These are phyloP conservation scores for Martensiomyces pterosporus DNA, from an alignment of 192 early-diverging fungal species.

Conservation along the genomic window DNA sequence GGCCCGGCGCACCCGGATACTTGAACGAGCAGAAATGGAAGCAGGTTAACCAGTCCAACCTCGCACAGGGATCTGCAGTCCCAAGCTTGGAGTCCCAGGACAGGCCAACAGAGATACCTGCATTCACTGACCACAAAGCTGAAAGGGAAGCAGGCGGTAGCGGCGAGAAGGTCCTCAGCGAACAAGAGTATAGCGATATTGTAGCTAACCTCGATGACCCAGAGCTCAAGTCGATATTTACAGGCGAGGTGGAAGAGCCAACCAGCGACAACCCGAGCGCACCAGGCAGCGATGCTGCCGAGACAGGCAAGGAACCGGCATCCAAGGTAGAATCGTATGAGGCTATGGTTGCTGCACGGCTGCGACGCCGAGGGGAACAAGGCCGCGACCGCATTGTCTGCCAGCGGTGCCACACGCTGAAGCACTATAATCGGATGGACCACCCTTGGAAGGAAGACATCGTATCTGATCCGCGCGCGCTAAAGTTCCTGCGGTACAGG, in stretches of 20 bases:
- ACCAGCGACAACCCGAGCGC: background rate
- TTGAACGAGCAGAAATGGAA: conserved; percentile 40
- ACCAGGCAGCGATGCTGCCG: background rate
- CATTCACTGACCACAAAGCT: background rate
- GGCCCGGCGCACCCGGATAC: conserved; percentile 50
- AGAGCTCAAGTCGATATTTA: conserved; percentile 21
- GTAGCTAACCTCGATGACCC: conserved; percentile 46
- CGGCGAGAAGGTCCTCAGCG: conserved; percentile 29
- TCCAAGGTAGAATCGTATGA: conserved; percentile 9
- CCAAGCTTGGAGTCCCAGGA: background rate
- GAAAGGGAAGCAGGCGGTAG: background rate
- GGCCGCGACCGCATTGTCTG: conserved; percentile 53
- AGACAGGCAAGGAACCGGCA: too few relatives aligned
- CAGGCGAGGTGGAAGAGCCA: conserved; percentile 14
- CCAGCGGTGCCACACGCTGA: conserved; percentile 63
- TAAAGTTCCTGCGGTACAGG: conserved; percentile 56
- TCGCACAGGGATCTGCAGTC: conserved; percentile 18
- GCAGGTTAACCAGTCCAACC: conserved; percentile 45
- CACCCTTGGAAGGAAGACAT: conserved; percentile 50
- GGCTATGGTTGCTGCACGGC: conserved; percentile 12
- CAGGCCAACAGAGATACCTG: conserved; percentile 3
- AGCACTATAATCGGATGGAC: conserved; percentile 51
- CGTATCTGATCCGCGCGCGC: conserved; percentile 49
- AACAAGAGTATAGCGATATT: conserved; percentile 34
- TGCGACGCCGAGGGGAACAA: conserved; percentile 37